phyloP scores from a whole-genome alignment of 768 basidiomycete species.

The Naganishia kalamii region DNA sequence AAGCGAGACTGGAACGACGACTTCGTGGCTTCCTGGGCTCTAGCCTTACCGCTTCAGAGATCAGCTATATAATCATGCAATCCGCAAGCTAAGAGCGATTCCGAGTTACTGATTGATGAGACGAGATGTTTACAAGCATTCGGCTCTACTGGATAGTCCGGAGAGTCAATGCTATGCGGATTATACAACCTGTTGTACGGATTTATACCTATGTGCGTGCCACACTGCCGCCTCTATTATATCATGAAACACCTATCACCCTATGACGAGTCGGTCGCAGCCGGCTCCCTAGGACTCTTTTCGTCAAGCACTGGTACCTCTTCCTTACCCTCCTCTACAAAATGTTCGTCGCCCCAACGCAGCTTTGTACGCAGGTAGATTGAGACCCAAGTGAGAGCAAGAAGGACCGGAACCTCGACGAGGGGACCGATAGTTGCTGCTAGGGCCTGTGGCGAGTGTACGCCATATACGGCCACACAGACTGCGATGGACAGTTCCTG shows the following conservation, averaged over 20 bases:
- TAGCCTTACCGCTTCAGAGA: too few relatives aligned
- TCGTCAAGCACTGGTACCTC: background rate
- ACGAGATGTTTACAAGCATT: too few relatives aligned
- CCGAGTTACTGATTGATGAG: too few relatives aligned
- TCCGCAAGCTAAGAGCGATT: too few relatives aligned
- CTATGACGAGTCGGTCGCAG: background rate
- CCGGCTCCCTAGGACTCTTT: background rate
- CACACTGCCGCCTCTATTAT: background rate
- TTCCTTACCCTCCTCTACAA: background rate
- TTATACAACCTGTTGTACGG: too few relatives aligned
- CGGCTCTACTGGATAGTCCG: too few relatives aligned
- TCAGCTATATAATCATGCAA: too few relatives aligned
- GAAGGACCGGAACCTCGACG: constrained; percentile 62
- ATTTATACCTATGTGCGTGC: too few relatives aligned
- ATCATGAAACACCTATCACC: too few relatives aligned
- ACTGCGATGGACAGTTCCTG: constrained; percentile 74
- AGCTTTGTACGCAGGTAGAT: constrained; percentile 1
- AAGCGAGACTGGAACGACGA: too few relatives aligned
- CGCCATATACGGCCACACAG: constrained; percentile 68
- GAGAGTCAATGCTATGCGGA: too few relatives aligned
- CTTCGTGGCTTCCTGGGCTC: too few relatives aligned
- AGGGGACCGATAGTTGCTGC: constrained; percentile 58
- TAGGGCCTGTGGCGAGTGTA: constrained; percentile 68
- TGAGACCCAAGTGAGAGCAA: constrained; percentile 59
- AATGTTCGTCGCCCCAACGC: constrained; percentile 13